A percentile compares a stretch with the other conserved stretches of the same genome.
Conservation (phyloP, 2,329 filamentous ascomycete species). For the Aspergillaceae sp. region DNA sequence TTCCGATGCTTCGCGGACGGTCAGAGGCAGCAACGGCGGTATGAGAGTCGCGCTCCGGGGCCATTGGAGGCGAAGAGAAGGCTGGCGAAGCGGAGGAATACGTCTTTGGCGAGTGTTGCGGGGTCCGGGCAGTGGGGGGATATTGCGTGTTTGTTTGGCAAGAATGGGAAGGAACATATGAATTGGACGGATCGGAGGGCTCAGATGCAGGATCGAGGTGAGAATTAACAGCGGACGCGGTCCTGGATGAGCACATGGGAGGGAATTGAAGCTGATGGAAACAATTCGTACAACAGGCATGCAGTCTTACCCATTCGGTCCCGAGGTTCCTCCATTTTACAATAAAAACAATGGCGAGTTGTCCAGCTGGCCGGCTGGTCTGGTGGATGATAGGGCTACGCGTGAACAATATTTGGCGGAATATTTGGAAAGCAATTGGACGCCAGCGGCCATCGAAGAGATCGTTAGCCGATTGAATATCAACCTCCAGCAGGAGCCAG, state of each 20-base stretch:
- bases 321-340: slow-evolving; percentile 13
- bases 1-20: slow-evolving; percentile 42
- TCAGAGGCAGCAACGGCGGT: slow-evolving; percentile 35
- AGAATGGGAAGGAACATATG: slow-evolving; percentile 32
- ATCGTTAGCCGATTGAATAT: slow-evolving; percentile 20
- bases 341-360: slow-evolving; percentile 12
- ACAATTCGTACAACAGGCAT: slow-evolving; percentile 7
- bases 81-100: slow-evolving; percentile 49
- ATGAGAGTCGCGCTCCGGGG: slow-evolving; percentile 54
- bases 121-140: slow-evolving; percentile 25
- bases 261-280: neutral
- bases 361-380: neutral
- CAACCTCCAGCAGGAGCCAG: slow-evolving; percentile 27
- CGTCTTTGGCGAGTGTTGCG: slow-evolving; percentile 34
- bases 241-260: neutral
- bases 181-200: slow-evolving; percentile 24
- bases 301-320: slow-evolving; percentile 11
- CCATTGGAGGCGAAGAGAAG: slow-evolving; percentile 54
- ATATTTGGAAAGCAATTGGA: slow-evolving; percentile 14
- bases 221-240: neutral
- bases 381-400: neutral
- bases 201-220: slow-evolving; percentile 5
- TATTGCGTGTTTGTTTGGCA: slow-evolving; percentile 34
- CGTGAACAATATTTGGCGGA: slow-evolving; percentile 9
- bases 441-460: slow-evolving; percentile 21